Percentiles rank a stretch among this genome's conserved stretches.
Conservation (phyloP, 176 grass and related monocot genomes). For the Tillandsia leiboldiana region DNA sequence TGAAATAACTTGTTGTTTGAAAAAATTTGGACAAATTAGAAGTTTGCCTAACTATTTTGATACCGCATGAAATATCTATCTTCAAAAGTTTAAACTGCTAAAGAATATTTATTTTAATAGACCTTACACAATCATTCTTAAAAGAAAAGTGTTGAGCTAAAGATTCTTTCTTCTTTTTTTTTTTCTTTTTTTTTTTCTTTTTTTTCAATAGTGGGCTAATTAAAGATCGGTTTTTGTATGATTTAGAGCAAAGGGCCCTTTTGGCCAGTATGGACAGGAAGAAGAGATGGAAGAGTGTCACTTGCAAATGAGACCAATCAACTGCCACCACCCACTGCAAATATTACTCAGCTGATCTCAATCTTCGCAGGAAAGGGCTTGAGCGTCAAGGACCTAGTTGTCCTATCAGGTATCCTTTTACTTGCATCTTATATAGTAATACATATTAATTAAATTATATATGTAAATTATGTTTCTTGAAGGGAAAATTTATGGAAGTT, state of each 20-base stretch:
- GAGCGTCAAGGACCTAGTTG: conserved; percentile 39
- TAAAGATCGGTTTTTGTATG: not conserved
- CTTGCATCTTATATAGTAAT: not conserved
- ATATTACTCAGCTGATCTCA: conserved; percentile 22
- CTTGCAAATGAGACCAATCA: conserved; percentile 22
- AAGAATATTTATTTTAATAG: too few relatives aligned
- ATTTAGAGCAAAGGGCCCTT: conserved; percentile 36
- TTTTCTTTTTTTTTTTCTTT: too few relatives aligned
- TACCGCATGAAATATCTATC: too few relatives aligned
- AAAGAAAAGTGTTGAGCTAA: too few relatives aligned
- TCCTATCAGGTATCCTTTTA: conserved; percentile 37
- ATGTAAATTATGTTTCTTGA: not conserved
- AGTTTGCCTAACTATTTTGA: too few relatives aligned
- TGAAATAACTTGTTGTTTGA: too few relatives aligned
- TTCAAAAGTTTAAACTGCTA: too few relatives aligned
- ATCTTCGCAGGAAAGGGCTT: conserved; percentile 38
- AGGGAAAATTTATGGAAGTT: not conserved
- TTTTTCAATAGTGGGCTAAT: not conserved
- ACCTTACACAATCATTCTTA: too few relatives aligned
- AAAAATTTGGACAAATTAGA: too few relatives aligned
- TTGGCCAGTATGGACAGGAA: conserved; percentile 38
- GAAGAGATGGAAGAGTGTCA: conserved; percentile 40
- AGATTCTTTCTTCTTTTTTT: too few relatives aligned
- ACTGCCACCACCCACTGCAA: conserved; percentile 32
- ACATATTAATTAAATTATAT: not conserved